Conservation (phyloP, 805 yeast genomes). For the Clavispora phyllophila region DNA sequence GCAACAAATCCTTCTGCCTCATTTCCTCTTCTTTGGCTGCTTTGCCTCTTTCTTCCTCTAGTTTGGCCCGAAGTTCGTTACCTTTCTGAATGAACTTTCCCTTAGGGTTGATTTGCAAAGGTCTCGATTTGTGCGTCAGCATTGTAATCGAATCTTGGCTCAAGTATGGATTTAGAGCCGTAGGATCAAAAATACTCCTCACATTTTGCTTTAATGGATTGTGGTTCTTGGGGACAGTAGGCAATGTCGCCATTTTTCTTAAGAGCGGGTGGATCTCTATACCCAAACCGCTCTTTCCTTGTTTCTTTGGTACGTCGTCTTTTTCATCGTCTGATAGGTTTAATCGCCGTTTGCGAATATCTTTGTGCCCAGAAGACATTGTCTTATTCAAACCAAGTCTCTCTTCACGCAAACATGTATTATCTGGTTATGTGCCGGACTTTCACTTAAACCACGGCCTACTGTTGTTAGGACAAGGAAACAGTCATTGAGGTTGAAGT, state of each 20-base stretch:
- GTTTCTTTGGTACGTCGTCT: not conserved
- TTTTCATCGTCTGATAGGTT: not conserved
- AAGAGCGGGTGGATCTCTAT: slow-evolving; percentile 37
- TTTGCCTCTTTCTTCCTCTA: slow-evolving; percentile 26
- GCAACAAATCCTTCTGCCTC: slow-evolving; percentile 38
- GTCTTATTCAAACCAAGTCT: not conserved
- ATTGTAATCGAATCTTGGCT: slow-evolving; percentile 17
- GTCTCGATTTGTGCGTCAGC: slow-evolving; percentile 19
- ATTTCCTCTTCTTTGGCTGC: slow-evolving; percentile 22
- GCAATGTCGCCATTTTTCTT: slow-evolving; percentile 21
- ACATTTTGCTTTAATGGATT: slow-evolving; percentile 28
- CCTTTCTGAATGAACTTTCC: slow-evolving; percentile 64
- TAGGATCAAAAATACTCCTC: slow-evolving; percentile 27
- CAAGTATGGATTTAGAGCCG: slow-evolving; percentile 35
- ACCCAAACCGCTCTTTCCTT: slow-evolving; percentile 24
- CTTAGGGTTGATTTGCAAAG: slow-evolving; percentile 48
- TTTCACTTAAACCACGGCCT: too few species aligned
- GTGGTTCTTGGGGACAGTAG: slow-evolving; percentile 20
- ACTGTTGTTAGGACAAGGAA: not conserved
- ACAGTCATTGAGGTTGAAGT: too few species aligned
- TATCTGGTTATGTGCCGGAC: not conserved
- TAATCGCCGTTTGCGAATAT: not conserved
- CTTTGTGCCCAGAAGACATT: slow-evolving; percentile 1
- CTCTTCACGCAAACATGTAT: not conserved
- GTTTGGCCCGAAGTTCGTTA: slow-evolving; percentile 41